These are phyloP conservation scores for Tolypocladium sp. DNA, from an alignment of 2,329 filamentous ascomycete genomes.

Conservation along the genomic window DNA sequence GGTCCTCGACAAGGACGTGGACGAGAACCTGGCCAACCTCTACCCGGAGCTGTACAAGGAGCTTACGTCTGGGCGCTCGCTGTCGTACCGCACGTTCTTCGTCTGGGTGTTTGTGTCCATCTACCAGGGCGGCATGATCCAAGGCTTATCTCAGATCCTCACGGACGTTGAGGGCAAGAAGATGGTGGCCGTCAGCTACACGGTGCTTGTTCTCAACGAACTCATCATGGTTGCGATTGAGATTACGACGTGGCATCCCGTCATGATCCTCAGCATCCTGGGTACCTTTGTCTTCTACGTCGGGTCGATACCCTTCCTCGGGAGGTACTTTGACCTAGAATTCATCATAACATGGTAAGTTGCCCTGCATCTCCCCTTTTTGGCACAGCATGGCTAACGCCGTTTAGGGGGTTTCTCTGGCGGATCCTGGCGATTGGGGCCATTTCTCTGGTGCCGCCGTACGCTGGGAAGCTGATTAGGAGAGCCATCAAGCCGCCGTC, in stretches of 20 bases:
- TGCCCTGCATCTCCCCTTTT: too few relatives aligned
- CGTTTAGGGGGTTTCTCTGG: constrained; percentile 72
- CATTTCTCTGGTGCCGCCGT: constrained; percentile 77
- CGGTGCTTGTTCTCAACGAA: constrained; percentile 86
- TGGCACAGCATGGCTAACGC: background rate
- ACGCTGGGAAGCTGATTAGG: constrained; percentile 75
- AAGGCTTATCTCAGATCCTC: constrained; percentile 85
- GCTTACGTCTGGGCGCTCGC: constrained; percentile 75
- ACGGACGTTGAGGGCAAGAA: constrained; percentile 62
- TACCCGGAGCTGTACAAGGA: constrained; percentile 98
- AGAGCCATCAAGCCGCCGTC: constrained; percentile 83
- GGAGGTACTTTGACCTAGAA: constrained; percentile 77
- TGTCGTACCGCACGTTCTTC: constrained; percentile 92
- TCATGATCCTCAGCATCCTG: constrained; percentile 79
- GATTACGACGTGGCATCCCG: constrained; percentile 91
- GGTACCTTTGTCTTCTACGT: constrained; percentile 77
- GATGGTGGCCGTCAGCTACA: constrained; percentile 90
- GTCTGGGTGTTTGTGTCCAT: constrained; percentile 92
- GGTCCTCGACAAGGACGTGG: constrained; percentile 89
- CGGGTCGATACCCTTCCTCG: constrained; percentile 76
- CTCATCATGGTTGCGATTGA: constrained; percentile 95
- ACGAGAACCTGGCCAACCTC: constrained; percentile 84
- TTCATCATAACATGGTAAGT: constrained; percentile 65
- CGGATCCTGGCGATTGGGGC: constrained; percentile 71
- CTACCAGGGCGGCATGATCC: constrained; percentile 92